These are phyloP conservation scores for Linnemannia zychae DNA, from an alignment of 192 early-diverging fungal species.

Conservation along the genomic window DNA sequence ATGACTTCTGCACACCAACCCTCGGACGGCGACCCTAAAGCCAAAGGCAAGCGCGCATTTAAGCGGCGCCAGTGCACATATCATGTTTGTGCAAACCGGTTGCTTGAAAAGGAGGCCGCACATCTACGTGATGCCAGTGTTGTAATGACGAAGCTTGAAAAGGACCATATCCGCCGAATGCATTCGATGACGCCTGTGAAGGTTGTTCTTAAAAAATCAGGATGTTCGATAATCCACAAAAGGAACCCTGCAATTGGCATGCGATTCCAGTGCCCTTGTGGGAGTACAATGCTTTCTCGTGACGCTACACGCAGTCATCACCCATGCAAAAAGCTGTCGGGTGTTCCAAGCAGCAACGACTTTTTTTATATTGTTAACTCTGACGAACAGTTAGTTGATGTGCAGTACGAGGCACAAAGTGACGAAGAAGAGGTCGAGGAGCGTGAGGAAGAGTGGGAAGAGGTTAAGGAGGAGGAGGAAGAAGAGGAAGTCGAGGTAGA, in stretches of 20 bases:
- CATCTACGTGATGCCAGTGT: not conserved
- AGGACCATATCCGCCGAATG: not conserved
- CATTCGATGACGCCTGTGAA: not conserved
- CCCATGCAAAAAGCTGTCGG: not conserved
- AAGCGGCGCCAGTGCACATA: no score
- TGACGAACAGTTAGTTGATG: not conserved
- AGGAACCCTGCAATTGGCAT: not conserved
- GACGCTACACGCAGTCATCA: not conserved
- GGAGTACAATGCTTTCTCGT: not conserved
- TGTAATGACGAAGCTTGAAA: not conserved
- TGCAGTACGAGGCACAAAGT: not conserved
- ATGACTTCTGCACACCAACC: no score
- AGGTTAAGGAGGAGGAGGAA: not conserved
- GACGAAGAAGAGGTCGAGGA: not conserved
- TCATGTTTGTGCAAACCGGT: not conserved
- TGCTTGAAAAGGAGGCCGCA: not conserved
- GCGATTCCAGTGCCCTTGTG: conserved; percentile 6
- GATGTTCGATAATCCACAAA: not conserved
- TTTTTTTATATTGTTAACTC: not conserved
- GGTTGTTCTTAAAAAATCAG: not conserved
- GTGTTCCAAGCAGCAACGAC: not conserved
- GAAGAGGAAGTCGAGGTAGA: not conserved
- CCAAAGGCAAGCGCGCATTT: no score
- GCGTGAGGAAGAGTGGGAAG: not conserved
- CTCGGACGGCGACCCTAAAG: no score